These are phyloP conservation scores for Rhodamnia argentea DNA, from an alignment of 345 rosid genomes.

Conservation along the genomic window DNA sequence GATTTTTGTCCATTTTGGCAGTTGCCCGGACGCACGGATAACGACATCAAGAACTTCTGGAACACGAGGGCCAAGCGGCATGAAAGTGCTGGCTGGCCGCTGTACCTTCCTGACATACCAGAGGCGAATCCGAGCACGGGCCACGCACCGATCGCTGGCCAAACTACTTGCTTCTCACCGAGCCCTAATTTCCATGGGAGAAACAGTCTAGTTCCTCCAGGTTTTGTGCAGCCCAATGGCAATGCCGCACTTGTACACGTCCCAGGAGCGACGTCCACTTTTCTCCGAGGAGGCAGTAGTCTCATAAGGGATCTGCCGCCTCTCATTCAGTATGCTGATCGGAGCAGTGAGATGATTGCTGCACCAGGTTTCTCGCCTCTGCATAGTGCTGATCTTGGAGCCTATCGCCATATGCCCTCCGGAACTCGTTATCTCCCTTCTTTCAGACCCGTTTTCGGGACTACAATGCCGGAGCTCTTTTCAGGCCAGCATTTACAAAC, in stretches of 20 bases:
- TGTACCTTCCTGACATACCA: constrained; percentile 1
- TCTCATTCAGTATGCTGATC: background rate
- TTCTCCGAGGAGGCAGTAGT: background rate
- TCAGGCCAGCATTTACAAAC: background rate
- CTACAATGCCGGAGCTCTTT: background rate
- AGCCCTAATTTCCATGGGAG: background rate
- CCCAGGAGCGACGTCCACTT: background rate
- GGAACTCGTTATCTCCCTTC: background rate
- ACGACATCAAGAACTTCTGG: constrained; percentile 13
- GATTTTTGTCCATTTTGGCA: background rate
- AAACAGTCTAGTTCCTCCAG: background rate
- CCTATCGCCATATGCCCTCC: background rate
- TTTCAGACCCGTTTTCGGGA: background rate
- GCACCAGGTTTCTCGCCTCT: background rate
- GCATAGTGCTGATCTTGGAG: background rate
- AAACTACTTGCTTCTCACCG: background rate
- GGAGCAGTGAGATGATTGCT: background rate
- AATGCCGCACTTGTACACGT: background rate
- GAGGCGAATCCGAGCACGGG: background rate
- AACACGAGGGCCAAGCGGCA: constrained; percentile 7
- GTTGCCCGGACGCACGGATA: constrained; percentile 15
- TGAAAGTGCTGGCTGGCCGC: constrained; percentile 1
- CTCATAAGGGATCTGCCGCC: background rate
- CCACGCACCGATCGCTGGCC: background rate
- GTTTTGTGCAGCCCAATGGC: background rate